These are phyloP conservation scores for Vicia sativa DNA, from an alignment of 306 rosid species.

Conservation along the genomic window DNA sequence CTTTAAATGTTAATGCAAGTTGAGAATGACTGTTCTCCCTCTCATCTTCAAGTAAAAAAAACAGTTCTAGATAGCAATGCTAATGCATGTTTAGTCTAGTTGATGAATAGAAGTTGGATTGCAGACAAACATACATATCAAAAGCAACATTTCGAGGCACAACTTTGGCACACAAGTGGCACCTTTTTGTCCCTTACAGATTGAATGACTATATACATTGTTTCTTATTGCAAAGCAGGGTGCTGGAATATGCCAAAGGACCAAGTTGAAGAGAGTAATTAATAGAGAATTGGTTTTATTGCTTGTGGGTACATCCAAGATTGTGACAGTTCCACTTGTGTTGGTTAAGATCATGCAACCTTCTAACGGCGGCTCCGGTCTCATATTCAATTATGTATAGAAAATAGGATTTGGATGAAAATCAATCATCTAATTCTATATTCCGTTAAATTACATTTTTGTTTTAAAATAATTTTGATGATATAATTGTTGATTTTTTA, in stretches of 20 bases:
- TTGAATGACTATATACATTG: constrained; percentile 38
- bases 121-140: background rate
- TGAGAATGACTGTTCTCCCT: constrained; percentile 18
- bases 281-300: constrained; percentile 11
- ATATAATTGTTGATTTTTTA: no score
- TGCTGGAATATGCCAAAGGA: constrained; percentile 36
- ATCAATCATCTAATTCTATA: no score
- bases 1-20: constrained; percentile 36
- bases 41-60: background rate
- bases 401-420: no score
- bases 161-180: constrained; percentile 34
- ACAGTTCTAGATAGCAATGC: constrained; percentile 4
- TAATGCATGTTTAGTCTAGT: background rate
- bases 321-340: constrained; percentile 29
- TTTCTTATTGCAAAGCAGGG: constrained; percentile 3
- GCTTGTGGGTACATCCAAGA: constrained; percentile 23
- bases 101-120: constrained; percentile 1
- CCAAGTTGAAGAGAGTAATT: constrained; percentile 38
- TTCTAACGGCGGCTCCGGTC: constrained; percentile 6
- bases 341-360: constrained; percentile 28
- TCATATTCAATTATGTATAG: background rate
- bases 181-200: constrained; percentile 16
- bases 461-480: no score
- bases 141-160: constrained; percentile 23
- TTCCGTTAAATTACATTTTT: no score